Evolutionary conservation across 176 grass and related monocot species (phyloP).

Genomic region (Thalia dealbata): DNA sequence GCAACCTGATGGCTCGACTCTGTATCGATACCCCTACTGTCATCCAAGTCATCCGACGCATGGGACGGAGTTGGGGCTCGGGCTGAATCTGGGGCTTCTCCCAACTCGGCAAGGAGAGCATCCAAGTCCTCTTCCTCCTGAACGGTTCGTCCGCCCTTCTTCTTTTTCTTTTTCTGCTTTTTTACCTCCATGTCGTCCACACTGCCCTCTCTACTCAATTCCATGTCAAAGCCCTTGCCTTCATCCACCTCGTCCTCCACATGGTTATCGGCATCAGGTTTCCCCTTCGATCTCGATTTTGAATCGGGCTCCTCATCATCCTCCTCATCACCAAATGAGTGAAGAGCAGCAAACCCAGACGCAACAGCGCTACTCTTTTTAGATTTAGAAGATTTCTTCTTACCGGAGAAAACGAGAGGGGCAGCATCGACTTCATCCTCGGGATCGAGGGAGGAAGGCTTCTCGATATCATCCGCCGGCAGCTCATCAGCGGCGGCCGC

Average conservation of each 20-base stretch:
- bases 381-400: slow-evolving; percentile 84
- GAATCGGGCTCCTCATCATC: slow-evolving; percentile 24
- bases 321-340: slow-evolving; percentile 39
- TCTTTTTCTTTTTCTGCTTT: slow-evolving; percentile 23
- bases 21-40: slow-evolving; percentile 5
- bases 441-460: slow-evolving; percentile 1
- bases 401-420: slow-evolving; percentile 65
- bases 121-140: slow-evolving; percentile 55
- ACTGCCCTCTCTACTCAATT: slow-evolving; percentile 32
- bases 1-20: neutral
- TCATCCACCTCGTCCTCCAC: slow-evolving; percentile 28
- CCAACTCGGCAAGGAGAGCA: slow-evolving; percentile 40
- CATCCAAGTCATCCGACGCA: slow-evolving; percentile 21
- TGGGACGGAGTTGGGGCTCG: neutral
- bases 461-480: slow-evolving; percentile 38
- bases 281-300: slow-evolving; percentile 11
- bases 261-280: slow-evolving; percentile 22
- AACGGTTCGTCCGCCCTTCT: slow-evolving; percentile 29
- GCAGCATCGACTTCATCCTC: slow-evolving; percentile 46
- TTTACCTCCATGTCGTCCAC: slow-evolving; percentile 14
- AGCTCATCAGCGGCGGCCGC: slow-evolving; percentile 8
- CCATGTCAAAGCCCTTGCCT: slow-evolving; percentile 27
- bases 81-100: slow-evolving; percentile 13
- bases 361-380: slow-evolving; percentile 25
- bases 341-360: slow-evolving; percentile 55